Evolutionary conservation across 2,329 filamentous ascomycete genomes (phyloP), one percentile per base, ranked within the genome.

Genomic region (Penicillium concentricum): DNA sequence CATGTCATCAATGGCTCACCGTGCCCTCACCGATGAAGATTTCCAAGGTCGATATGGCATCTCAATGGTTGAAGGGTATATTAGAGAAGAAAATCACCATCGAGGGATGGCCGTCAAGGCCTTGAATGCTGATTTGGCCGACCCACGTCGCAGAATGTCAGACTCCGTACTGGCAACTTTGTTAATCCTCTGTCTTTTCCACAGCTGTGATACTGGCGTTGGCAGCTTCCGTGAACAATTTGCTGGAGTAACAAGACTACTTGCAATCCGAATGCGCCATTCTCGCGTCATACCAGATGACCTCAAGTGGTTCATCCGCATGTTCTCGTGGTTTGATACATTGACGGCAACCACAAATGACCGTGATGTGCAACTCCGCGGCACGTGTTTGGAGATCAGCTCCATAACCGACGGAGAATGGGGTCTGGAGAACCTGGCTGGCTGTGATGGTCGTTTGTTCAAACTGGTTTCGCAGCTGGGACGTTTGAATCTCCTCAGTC

Each of bases 281-380:
- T 67, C 86, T 68, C 73, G 84, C 44, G 80, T 80, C 13, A 78
- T 86, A 49, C 89, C 92, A 59, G 89, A 91, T 57, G 85, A 87
- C 30, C 67, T 76, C 20, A 78, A 76, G 13, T 97, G 92, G 92
- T 93, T 96, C 79, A 90, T 95, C 67, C 87, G 91, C 41, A 86
- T 96, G 65, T 97, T 97, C 69, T 94, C 91, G 34, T 96, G 93
- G 82, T 95, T 96, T 70, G 93, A 97, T 72, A 91, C 92, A 54
- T 91, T 97, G 77, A 92, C 91, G 0, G 91, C 91, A 38, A 92
- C 89, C 51, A 91, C 96, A 70, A 97, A 97, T 66, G 90, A 96
- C 74, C 86, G 92, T 50, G 92, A 97, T 74, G 86, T 90, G 30
- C 91, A 96, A 72, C 84, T 96, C 18, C 81, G 82, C 37, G 83